Percentiles rank a stretch among this genome's conserved stretches.
phyloP scores from a whole-genome alignment of 2,329 filamentous ascomycete species.

The Trichoderma sp. region DNA sequence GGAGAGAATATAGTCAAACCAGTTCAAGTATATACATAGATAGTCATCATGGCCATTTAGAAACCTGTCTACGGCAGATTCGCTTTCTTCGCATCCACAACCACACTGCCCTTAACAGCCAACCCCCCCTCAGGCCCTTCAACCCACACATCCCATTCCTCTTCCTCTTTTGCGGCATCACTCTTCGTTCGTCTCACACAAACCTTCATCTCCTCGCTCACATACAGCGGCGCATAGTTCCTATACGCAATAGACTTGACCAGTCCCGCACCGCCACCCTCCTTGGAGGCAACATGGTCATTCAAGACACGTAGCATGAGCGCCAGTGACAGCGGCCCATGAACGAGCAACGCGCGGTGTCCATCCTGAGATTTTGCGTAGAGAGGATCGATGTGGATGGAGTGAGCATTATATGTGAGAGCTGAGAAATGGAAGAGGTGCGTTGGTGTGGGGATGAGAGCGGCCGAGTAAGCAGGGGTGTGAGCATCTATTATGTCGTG shows the following conservation, averaged over 20 bases:
- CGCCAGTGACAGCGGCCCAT: conserved; percentile 78
- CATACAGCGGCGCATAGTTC: conserved; percentile 80
- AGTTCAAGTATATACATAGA: neutral
- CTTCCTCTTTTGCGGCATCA: conserved; percentile 42
- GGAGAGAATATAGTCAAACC: neutral
- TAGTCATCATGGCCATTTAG: neutral
- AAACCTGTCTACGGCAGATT: neutral
- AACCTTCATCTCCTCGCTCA: conserved; percentile 65
- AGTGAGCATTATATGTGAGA: conserved; percentile 87
- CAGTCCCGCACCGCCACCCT: neutral
- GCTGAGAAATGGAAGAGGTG: conserved; percentile 90
- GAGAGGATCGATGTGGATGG: conserved; percentile 76
- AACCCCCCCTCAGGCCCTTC: conserved; percentile 59
- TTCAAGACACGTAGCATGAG: conserved; percentile 68
- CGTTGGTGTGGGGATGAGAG: conserved; percentile 62
- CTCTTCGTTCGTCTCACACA: conserved; percentile 55
- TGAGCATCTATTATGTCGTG: conserved; percentile 32
- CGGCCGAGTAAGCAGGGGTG: conserved; percentile 41
- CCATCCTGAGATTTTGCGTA: conserved; percentile 72
- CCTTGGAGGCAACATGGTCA: conserved; percentile 24
- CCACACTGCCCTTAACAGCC: conserved; percentile 57
- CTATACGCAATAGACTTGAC: conserved; percentile 63
- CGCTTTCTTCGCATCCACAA: neutral
- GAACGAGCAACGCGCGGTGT: conserved; percentile 72
- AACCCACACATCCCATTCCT: conserved; percentile 62